These are phyloP conservation scores for Glycine tomentella DNA, from an alignment of 306 rosid genomes.

Conservation along the genomic window DNA sequence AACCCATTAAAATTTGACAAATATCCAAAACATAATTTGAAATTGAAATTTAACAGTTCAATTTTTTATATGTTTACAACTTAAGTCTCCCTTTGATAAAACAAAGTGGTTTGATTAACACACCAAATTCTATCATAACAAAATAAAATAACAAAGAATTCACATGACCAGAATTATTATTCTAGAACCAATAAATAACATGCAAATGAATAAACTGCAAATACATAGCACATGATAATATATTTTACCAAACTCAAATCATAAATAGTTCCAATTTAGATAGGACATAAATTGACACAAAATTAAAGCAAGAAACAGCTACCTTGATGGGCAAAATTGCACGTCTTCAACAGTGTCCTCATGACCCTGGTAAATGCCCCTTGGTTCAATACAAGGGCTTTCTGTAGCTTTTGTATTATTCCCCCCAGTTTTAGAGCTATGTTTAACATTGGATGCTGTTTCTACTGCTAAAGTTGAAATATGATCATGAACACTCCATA, in stretches of 20 bases:
- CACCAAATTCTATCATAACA: constrained; percentile 28
- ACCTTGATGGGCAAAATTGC: constrained; percentile 97
- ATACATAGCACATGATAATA: background rate
- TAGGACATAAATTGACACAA: constrained; percentile 23
- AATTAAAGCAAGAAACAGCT: constrained; percentile 37
- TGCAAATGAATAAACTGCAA: too few species aligned
- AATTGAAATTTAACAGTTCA: constrained; percentile 19
- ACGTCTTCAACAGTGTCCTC: constrained; percentile 96
- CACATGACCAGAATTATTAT: constrained; percentile 29
- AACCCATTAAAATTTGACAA: constrained; percentile 15
- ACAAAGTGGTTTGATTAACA: background rate
- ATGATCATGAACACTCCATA: constrained; percentile 97
- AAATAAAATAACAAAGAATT: constrained; percentile 23
- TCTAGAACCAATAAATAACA: background rate
- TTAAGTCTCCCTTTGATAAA: background rate
- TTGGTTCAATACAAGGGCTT: constrained; percentile 80
- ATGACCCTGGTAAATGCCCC: constrained; percentile 89
- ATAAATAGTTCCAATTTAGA: constrained; percentile 10
- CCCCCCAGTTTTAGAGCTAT: constrained; percentile 57
- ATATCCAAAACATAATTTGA: constrained; percentile 9
- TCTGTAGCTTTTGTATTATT: constrained; percentile 64
- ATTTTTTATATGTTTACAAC: constrained; percentile 8
- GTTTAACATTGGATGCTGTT: constrained; percentile 62
- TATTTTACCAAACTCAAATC: constrained; percentile 14
- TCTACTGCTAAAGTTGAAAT: constrained; percentile 71